Conservation (phyloP, 2,329 filamentous ascomycete species). For the Nannizzia gypsea region DNA sequence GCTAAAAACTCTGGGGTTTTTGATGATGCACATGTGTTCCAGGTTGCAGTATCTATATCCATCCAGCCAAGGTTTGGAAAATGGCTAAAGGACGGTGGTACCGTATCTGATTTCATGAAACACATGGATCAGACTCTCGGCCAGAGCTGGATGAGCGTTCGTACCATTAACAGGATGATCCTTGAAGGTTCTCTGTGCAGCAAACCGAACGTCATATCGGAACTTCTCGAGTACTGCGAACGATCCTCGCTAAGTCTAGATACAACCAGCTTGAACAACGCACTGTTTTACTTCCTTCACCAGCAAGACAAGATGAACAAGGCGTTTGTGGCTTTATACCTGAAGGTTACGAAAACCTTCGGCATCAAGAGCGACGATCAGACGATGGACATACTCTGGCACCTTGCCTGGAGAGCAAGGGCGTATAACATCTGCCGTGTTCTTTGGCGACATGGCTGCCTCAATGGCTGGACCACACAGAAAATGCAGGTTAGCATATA, state of each 20-base stretch:
- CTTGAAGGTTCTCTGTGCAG: constrained; percentile 19
- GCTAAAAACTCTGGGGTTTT: background rate
- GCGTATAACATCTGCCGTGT: constrained; percentile 35
- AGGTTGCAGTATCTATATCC: constrained; percentile 15
- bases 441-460: constrained; percentile 39
- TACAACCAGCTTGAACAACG: constrained; percentile 20
- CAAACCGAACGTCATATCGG: constrained; percentile 20
- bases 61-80: constrained; percentile 23
- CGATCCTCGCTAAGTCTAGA: constrained; percentile 20
- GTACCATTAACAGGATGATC: constrained; percentile 30
- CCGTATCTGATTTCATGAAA: constrained; percentile 28
- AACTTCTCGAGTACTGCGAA: constrained; percentile 24
- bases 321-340: constrained; percentile 13
- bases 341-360: constrained; percentile 10
- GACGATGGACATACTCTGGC: constrained; percentile 31
- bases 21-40: background rate
- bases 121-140: constrained; percentile 25
- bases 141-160: constrained; percentile 27
- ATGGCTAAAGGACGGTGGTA: constrained; percentile 25
- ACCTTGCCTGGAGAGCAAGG: constrained; percentile 28
- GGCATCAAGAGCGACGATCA: constrained; percentile 11
- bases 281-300: constrained; percentile 20
- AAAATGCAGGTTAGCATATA: constrained; percentile 26
- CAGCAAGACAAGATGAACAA: constrained; percentile 12
- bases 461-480: constrained; percentile 23